These are phyloP conservation scores for Fonsecaea multimorphosa DNA, from an alignment of 2,329 filamentous ascomycete species.

Conservation along the genomic window DNA sequence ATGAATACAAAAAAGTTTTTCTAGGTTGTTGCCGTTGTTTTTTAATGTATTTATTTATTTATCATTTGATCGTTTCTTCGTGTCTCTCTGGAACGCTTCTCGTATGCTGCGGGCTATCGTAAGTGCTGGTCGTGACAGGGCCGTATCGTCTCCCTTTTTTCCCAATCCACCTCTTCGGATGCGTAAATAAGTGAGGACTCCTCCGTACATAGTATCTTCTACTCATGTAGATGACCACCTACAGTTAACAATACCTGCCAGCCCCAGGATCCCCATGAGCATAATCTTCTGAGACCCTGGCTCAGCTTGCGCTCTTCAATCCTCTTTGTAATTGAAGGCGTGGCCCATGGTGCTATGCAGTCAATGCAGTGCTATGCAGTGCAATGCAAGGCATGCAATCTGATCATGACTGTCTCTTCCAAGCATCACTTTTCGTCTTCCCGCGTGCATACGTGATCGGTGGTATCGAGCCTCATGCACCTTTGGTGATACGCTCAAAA, in stretches of 20 bases:
- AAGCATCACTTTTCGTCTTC: background rate
- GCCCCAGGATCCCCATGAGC: background rate
- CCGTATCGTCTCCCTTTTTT: background rate
- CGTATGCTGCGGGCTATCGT: background rate
- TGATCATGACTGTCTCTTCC: background rate
- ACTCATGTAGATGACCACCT: background rate
- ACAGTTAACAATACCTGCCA: background rate
- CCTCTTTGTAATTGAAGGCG: background rate
- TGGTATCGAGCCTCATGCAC: constrained; percentile 10
- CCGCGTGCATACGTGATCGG: background rate
- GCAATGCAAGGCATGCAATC: background rate
- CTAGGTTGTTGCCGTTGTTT: constrained; percentile 3
- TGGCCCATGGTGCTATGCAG: background rate
- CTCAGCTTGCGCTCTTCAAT: background rate
- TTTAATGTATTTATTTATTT: no score
- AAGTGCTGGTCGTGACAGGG: background rate
- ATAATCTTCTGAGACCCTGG: background rate
- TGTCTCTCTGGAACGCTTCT: background rate
- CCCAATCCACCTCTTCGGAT: background rate
- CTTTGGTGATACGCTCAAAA: constrained; percentile 64
- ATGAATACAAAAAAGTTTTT: constrained; percentile 21
- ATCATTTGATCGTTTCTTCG: background rate
- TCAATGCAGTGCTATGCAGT: background rate
- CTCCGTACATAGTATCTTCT: background rate
- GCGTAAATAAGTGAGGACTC: background rate